Conservation (phyloP, 371 early-diverging fungal species). For the Cokeromyces recurvatus region DNA sequence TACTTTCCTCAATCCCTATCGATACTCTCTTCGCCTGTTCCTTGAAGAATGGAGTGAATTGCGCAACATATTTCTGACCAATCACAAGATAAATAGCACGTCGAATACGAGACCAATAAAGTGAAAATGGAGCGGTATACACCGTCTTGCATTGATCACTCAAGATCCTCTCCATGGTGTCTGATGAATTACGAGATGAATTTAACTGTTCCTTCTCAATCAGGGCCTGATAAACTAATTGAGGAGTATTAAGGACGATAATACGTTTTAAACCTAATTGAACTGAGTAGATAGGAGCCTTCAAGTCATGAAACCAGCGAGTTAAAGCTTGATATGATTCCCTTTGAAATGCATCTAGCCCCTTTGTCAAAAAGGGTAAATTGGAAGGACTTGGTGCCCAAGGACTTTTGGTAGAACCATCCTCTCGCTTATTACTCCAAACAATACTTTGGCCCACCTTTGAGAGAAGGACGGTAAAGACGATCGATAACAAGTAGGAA, state of each 20-base stretch:
- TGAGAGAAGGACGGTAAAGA: conserved; percentile 3
- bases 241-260: conserved; percentile 27
- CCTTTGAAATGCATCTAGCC: conserved; percentile 13
- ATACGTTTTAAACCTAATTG: conserved; percentile 30
- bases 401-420: conserved; percentile 31
- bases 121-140: conserved; percentile 25
- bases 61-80: not conserved
- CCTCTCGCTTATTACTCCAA: conserved; percentile 30
- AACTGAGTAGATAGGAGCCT: conserved; percentile 27
- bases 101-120: conserved; percentile 35
- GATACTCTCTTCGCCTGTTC: conserved; percentile 16
- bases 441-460: conserved; percentile 10
- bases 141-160: conserved; percentile 36
- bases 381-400: conserved; percentile 31
- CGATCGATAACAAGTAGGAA: conserved; percentile 9
- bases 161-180: conserved; percentile 25
- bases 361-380: conserved; percentile 24
- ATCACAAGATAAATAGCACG: conserved; percentile 23
- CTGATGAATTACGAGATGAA: conserved; percentile 19
- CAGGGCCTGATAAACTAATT: conserved; percentile 22
- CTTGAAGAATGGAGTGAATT: conserved; percentile 11
- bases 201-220: conserved; percentile 36
- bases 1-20: conserved; percentile 2
- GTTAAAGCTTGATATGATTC: conserved; percentile 24
- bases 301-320: conserved; percentile 23